Percentiles rank a stretch among this genome's conserved stretches.
Conservation (phyloP, 495 filamentous ascomycete genomes). For the Aspergillus biplanus region DNA sequence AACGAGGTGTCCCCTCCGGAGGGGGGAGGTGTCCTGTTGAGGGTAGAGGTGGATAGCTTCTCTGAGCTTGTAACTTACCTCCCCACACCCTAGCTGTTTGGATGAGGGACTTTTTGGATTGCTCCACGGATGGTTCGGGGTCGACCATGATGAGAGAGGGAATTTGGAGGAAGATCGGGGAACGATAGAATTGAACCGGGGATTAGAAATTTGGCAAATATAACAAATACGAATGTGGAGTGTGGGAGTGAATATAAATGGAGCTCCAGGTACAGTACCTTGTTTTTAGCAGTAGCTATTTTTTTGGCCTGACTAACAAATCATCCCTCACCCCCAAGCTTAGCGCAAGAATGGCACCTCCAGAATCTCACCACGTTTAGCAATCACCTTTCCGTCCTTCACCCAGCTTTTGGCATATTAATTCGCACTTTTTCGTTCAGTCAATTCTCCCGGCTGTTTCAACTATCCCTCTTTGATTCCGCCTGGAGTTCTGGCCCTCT, state of each 20-base stretch:
- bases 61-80: conserved; percentile 53
- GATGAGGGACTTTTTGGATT: conserved; percentile 53
- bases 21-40: neutral
- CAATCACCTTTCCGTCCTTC: conserved; percentile 23
- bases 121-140: conserved; percentile 39
- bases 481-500: neutral
- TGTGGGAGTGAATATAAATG: neutral
- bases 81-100: conserved; percentile 67
- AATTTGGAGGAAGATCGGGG: neutral
- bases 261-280: neutral
- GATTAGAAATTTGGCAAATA: neutral
- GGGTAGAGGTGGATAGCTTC: no score
- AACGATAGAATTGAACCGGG: neutral
- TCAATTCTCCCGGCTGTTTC: conserved; percentile 11
- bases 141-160: conserved; percentile 21
- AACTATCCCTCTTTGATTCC: conserved; percentile 1
- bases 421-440: conserved; percentile 5
- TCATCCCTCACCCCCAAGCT: conserved; percentile 14
- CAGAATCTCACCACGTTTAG: conserved; percentile 38
- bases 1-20: no score
- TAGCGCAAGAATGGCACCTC: conserved; percentile 31
- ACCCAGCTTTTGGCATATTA: conserved; percentile 6
- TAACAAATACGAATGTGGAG: no score
- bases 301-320: conserved; percentile 25
- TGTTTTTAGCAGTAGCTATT: neutral